phyloP scores from a whole-genome alignment of 2,329 filamentous ascomycete genomes.

The Aspergillus novoparasiticus region DNA sequence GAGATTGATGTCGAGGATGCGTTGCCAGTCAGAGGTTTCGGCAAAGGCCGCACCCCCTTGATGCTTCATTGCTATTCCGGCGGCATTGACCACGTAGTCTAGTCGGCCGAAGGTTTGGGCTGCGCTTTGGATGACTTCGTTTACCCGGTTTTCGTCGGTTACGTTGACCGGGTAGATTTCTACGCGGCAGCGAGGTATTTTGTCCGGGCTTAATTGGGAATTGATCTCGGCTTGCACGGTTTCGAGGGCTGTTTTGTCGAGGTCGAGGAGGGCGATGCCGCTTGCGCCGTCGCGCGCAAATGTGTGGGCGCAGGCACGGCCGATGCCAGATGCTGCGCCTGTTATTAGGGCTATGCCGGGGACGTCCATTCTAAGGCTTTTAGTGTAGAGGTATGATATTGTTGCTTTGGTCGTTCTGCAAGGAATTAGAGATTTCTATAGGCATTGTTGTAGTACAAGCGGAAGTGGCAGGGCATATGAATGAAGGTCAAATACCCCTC shows the following conservation, averaged over 20 bases:
- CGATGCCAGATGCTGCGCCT: conserved; percentile 14
- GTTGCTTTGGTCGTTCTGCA: not conserved
- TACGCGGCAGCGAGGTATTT: not conserved
- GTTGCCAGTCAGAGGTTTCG: not conserved
- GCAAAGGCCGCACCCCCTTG: not conserved
- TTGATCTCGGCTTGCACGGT: not conserved
- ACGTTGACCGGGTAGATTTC: not conserved
- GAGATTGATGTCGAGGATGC: not conserved
- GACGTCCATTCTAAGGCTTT: not conserved
- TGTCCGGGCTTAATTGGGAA: not conserved
- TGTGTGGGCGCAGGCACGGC: conserved; percentile 11
- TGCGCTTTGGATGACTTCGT: not conserved
- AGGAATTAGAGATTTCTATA: not conserved
- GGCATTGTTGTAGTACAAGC: not conserved
- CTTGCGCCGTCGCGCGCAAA: conserved; percentile 13
- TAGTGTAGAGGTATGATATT: not conserved
- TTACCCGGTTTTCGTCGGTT: not conserved
- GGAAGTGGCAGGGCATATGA: not conserved
- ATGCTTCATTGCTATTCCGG: not conserved
- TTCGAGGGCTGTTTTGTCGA: not conserved
- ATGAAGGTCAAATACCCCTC: not conserved
- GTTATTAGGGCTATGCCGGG: conserved; percentile 11
- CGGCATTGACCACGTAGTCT: not conserved
- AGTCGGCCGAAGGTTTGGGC: not conserved
- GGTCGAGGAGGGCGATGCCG: conserved; percentile 5